phyloP scores from a whole-genome alignment of 148 eudicot species.

The Rhododendron mucronatum region DNA sequence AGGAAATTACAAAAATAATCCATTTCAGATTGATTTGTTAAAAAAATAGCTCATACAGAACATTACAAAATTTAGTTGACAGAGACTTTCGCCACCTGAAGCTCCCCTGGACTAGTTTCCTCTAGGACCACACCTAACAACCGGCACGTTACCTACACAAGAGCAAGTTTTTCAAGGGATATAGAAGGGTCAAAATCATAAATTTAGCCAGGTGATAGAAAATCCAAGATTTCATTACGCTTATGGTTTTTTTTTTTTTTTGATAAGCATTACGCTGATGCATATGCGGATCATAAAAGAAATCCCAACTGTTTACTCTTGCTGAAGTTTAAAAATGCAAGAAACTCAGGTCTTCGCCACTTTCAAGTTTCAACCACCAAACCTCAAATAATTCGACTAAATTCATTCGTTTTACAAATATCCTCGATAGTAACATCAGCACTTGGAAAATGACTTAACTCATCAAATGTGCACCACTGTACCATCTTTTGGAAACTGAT shows the following conservation, averaged over 20 bases:
- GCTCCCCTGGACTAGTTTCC: constrained; percentile 83
- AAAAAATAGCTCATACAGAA: background rate
- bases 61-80: background rate
- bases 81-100: constrained; percentile 50
- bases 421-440: background rate
- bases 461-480: constrained; percentile 1
- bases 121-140: constrained; percentile 83
- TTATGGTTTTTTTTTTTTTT: background rate
- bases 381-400: background rate
- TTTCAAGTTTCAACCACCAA: background rate
- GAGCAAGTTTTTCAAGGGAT: background rate
- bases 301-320: background rate
- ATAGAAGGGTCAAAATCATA: background rate
- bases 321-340: background rate
- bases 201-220: background rate
- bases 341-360: background rate
- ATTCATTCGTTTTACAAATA: background rate
- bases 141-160: constrained; percentile 68
- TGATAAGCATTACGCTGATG: no score
- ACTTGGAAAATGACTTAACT: background rate
- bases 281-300: background rate
- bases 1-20: constrained; percentile 5
- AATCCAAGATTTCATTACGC: background rate
- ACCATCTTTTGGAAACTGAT: background rate
- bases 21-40: background rate